Evolutionary conservation across 257 asterid species (phyloP).

Genomic region (Sherardia arvensis): DNA sequence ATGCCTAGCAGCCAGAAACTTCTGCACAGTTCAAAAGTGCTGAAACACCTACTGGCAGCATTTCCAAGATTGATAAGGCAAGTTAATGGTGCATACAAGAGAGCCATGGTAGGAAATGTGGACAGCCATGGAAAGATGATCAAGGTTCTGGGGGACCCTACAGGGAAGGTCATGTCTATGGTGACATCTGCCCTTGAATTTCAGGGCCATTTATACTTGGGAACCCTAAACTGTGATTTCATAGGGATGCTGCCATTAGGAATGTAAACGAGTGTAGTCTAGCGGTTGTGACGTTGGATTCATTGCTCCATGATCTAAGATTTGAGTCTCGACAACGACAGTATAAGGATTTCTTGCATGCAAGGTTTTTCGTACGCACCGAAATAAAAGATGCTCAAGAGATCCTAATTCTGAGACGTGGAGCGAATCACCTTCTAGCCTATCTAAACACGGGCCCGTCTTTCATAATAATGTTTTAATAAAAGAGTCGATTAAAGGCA

Average conservation of each 20-base stretch:
- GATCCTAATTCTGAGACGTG: no score
- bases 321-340: no score
- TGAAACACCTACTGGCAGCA: conserved; percentile 19
- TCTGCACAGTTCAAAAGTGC: conserved; percentile 23
- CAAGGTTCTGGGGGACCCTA: conserved; percentile 54
- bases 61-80: conserved; percentile 19
- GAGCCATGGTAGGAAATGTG: not conserved
- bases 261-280: not conserved
- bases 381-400: no score
- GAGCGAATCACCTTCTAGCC: no score
- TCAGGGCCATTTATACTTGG: conserved; percentile 54
- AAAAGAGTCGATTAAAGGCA: not conserved
- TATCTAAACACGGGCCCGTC: no score
- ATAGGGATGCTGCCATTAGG: conserved; percentile 40
- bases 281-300: no score
- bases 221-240: conserved; percentile 45
- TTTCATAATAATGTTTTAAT: no score
- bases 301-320: no score
- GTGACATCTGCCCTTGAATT: conserved; percentile 67
- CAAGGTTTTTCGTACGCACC: no score
- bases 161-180: conserved; percentile 43
- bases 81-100: not conserved
- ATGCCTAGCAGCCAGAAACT: conserved; percentile 22
- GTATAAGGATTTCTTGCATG: no score
- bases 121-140: conserved; percentile 36